Conservation (phyloP, 495 filamentous ascomycete genomes). For the Rhypophila decipiens region DNA sequence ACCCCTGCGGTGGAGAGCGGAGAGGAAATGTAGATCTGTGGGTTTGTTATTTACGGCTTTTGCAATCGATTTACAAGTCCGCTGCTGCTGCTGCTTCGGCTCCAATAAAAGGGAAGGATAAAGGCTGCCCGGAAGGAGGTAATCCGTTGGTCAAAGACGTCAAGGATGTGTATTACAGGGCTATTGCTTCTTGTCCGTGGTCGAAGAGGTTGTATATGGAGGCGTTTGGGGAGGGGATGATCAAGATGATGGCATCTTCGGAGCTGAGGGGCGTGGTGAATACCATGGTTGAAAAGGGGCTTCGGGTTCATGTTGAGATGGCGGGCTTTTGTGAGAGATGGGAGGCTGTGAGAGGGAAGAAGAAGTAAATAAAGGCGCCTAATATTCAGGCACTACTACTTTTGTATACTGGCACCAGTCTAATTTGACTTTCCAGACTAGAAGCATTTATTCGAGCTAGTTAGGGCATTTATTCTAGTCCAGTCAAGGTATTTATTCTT, state of each 20-base stretch:
- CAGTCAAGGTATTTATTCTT: no score
- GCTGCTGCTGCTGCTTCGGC: neutral
- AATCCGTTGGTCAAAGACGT: conserved; percentile 1
- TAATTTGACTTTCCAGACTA: no score
- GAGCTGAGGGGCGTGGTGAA: conserved; percentile 52
- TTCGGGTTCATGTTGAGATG: conserved; percentile 39
- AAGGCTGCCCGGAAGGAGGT: neutral
- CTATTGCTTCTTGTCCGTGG: conserved; percentile 66
- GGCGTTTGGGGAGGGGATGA: conserved; percentile 39
- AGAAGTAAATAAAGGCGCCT: no score
- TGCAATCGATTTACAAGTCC: conserved; percentile 4
- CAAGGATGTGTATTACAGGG: conserved; percentile 57
- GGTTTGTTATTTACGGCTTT: conserved; percentile 60
- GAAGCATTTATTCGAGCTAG: no score
- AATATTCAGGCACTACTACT: no score
- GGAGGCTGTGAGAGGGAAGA: conserved; percentile 12
- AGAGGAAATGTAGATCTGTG: conserved; percentile 50
- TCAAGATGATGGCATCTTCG: conserved; percentile 19
- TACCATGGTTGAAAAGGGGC: conserved; percentile 31
- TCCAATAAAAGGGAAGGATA: conserved; percentile 14
- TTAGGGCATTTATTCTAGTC: no score
- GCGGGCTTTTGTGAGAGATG: conserved; percentile 30
- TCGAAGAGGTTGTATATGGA: conserved; percentile 63
- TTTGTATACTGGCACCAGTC: no score
- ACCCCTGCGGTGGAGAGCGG: no score